Evolutionary conservation across 75 land plant genomes (phyloP).

Genomic region (Selaginella tamariscina): DNA sequence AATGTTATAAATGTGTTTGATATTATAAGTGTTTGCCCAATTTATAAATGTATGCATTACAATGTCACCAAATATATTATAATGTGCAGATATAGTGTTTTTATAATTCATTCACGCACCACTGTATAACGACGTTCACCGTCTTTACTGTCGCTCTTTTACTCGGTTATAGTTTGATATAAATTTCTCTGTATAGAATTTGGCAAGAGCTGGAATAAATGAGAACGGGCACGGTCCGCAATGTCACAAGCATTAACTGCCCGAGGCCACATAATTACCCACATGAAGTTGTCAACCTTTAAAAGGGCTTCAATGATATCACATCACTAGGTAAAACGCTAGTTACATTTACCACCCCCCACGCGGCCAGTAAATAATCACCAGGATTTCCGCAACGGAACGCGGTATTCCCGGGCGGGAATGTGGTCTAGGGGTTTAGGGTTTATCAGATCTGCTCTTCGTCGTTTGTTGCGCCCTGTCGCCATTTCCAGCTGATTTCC

Average conservation of each 20-base stretch:
- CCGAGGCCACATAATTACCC: neutral
- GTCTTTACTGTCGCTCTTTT: too few species aligned
- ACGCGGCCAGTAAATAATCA: neutral
- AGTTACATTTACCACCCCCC: neutral
- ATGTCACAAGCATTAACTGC: neutral
- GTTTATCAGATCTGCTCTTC: neutral
- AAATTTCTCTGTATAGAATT: too few species aligned
- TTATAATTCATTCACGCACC: too few species aligned
- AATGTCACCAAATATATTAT: too few species aligned
- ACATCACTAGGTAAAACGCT: neutral
- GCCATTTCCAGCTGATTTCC: neutral
- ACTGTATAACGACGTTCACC: too few species aligned
- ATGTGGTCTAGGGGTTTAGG: conserved; percentile 1
- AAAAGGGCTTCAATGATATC: neutral
- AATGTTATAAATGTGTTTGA: too few species aligned
- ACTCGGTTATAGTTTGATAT: too few species aligned
- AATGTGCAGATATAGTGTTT: too few species aligned
- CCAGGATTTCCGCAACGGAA: neutral
- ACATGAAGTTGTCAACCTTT: neutral
- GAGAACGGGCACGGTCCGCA: neutral
- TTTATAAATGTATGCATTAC: too few species aligned
- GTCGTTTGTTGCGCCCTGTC: neutral
- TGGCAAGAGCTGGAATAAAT: too few species aligned
- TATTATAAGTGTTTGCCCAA: too few species aligned
- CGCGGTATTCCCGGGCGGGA: neutral